Conservation (phyloP, 305 asterid species). For the Petunia hybrid region DNA sequence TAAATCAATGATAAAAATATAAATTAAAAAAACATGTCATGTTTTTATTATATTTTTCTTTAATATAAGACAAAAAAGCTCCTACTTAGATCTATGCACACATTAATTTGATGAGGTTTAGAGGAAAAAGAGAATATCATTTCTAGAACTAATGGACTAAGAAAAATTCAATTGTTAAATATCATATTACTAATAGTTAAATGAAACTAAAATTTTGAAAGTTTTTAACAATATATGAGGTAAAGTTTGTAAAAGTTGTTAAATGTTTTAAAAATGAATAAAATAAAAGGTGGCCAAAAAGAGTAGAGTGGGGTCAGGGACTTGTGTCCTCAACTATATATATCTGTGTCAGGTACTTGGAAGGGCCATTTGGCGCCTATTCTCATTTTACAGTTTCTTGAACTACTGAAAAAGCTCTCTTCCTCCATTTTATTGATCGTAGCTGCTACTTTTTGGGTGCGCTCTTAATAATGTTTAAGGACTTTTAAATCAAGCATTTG, state of each 20-base stretch:
- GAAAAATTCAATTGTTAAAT: too few species aligned
- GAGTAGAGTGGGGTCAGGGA: background rate
- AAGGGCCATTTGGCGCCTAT: slow-evolving; percentile 5
- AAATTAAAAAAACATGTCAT: too few species aligned
- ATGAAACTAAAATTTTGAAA: too few species aligned
- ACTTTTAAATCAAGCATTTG: slow-evolving; percentile 7
- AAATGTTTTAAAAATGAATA: background rate
- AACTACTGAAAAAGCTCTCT: background rate
- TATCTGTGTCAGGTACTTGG: background rate
- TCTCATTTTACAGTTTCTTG: background rate
- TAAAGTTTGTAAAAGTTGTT: background rate
- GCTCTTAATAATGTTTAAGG: background rate
- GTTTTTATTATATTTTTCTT: too few species aligned
- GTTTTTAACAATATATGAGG: background rate
- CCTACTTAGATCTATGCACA: too few species aligned
- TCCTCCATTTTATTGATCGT: background rate
- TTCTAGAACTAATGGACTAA: too few species aligned
- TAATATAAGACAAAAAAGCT: too few species aligned
- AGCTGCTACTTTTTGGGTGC: too few species aligned
- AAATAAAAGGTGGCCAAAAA: background rate
- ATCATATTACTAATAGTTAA: too few species aligned
- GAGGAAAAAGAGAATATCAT: too few species aligned
- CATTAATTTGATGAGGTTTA: too few species aligned
- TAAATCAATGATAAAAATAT: too few species aligned
- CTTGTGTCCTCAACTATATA: background rate